A percentile compares a stretch with the other conserved stretches of the same genome.
Evolutionary conservation across 1,284 basidiomycete genomes (phyloP).

Genomic region (Peniophora sp.): DNA sequence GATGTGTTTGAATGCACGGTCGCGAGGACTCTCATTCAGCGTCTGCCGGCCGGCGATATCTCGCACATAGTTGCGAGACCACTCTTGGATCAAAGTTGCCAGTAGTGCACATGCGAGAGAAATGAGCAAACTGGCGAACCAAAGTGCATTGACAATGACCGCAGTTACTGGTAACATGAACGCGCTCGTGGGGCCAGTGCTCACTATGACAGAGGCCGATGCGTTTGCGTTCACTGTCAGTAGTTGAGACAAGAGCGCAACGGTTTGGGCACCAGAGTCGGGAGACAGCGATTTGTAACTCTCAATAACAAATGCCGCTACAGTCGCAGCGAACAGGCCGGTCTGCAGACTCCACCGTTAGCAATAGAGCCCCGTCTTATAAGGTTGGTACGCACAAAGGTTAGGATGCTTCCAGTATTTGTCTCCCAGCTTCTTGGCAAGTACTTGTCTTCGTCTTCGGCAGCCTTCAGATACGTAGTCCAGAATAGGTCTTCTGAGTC

Average conservation of each 20-base stretch:
- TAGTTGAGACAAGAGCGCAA: constrained; percentile 8
- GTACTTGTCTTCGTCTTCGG: background rate
- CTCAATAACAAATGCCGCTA: constrained; percentile 13
- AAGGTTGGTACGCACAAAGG: background rate
- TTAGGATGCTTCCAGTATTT: background rate
- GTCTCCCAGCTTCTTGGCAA: background rate
- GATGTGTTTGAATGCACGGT: background rate
- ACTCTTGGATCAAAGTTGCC: background rate
- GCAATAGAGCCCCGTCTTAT: background rate
- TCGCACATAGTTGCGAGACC: background rate
- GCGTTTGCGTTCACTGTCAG: background rate
- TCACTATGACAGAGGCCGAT: background rate
- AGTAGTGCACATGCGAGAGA: background rate
- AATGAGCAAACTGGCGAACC: background rate
- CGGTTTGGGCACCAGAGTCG: constrained; percentile 4
- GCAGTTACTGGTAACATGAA: background rate
- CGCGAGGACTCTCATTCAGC: background rate
- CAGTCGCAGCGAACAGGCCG: constrained; percentile 14
- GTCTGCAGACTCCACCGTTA: constrained; percentile 12
- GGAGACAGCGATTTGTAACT: constrained; percentile 10
- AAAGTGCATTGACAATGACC: background rate
- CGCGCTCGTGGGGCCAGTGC: background rate
- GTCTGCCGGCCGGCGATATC: background rate
- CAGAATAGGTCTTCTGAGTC: too few relatives aligned
- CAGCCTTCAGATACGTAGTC: background rate